Base-by-base conservation (phyloP, 495 filamentous ascomycete species). In the Penicillium cataractarum region DNA sequence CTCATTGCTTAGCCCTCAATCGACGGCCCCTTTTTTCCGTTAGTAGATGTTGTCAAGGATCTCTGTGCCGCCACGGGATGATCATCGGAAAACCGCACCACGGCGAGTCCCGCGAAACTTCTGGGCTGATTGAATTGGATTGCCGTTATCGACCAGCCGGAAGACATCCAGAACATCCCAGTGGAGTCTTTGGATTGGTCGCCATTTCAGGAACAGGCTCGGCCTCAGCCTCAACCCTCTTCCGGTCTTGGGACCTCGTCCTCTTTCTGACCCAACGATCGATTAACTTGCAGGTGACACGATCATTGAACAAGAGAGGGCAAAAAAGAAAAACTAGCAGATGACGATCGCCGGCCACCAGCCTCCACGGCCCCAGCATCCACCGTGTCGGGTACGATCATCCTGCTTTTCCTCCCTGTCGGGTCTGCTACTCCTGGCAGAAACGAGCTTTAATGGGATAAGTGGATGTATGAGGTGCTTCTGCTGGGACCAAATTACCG, bases 381-480 rank as follows among this genome's bases (percentile, higher is more conserved):
- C 70, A 66, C 24, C 49, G 24, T 61, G 58, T 61, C 67, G 70
- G 70, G 67, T 59, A 57, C 64, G 62, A 70, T 70, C 65, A 42
- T 54, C 65, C 46, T 57, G 52, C 62, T 64, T 65, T 67, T 60
- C 65, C 61, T 61, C 57, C 57, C 57, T 68, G 54, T 55, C 51
- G 68, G 68, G 60, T 67, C 64, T 40, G 33, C 55, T 60, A 37
- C 63, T 66, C 68, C 65, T 62, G 60, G 10, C 44, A 6, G 13
- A 10, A 27, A 13, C 7, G 2, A 17, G 12, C 13, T 39, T 39
- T 39, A 39, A 39, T 33, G 35, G 35, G 9, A 50, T 50, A 5
- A 13, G 17, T 21, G 4, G 51, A 44, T 55, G 35, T 40, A 27
- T 55, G 24, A 50, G 33, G 35, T 61, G 37, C 58, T 35, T 35